Evolutionary conservation across 352 stramenopile species (phyloP), one percentile per base, ranked within the genome.

Genomic region (Elongisporangium anandrum): DNA sequence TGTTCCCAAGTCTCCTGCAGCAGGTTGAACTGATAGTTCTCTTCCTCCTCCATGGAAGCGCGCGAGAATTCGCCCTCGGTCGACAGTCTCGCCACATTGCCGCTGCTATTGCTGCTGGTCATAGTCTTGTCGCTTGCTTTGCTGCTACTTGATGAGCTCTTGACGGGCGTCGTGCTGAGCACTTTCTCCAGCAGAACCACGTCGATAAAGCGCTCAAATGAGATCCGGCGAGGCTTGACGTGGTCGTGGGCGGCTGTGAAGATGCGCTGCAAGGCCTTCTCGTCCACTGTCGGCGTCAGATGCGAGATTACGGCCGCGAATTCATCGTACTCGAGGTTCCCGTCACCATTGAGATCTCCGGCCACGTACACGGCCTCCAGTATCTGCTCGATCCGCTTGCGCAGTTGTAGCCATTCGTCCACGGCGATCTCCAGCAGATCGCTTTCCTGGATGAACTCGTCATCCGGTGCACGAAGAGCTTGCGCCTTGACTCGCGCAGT

Each of bases 321-420:
- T 69, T 92, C 83, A 52, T 90, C 81, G 47, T 78, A 90, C 59
- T 88, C 81, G 38, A 92, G 74, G 23, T 63, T 78, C 19, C 81
- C 83, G 59, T 92, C 78, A 20, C 73, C 76, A 39, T 89, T 90
- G 19, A 85, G 56, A 45, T 92, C 81, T 2, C 83, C 81, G 2
- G 83, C 83, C 17, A 66, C 62, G 63, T 90, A 92, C 52, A 90
- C 79, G 8, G 82, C 83, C 34, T 80, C 73, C 24, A 92, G 68
- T 17, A 92, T 79, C 64, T 91, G 79, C 55, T 88, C 75, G n/a
- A 90, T 68, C 24, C 72, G 66, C 22, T 66, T 39, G 21, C 78
- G 73, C 51, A 88, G 79, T 10, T 66, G 54, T 13, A 55, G 57
- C 56, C 75, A 92, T 60, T 92, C 77, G 57, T 91, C 79, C 16